Percentiles rank a stretch among this genome's conserved stretches.
Evolutionary conservation across 2,329 filamentous ascomycete species (phyloP).

Genomic region (Beauveria bassiana): DNA sequence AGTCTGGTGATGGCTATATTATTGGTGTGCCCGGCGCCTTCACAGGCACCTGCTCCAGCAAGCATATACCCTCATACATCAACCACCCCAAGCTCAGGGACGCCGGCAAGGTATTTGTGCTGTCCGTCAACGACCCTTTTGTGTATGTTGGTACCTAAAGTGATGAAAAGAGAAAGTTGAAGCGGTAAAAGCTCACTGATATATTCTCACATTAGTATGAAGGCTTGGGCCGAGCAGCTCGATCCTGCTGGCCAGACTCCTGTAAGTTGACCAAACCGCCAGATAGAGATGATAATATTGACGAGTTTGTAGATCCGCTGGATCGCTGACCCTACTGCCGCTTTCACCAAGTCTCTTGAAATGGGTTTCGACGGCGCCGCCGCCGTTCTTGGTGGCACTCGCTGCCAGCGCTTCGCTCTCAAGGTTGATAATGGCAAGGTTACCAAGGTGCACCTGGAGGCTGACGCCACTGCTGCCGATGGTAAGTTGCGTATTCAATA

Average conservation of each 20-base stretch:
- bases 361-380: slow-evolving; percentile 67
- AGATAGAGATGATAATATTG: background rate
- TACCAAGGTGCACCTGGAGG: slow-evolving; percentile 72
- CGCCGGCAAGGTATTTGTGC: slow-evolving; percentile 79
- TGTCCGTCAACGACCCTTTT: slow-evolving; percentile 90
- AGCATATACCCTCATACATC: slow-evolving; percentile 82
- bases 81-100: slow-evolving; percentile 68
- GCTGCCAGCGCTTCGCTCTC: slow-evolving; percentile 83
- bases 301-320: slow-evolving; percentile 64
- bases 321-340: slow-evolving; percentile 70
- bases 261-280: slow-evolving; percentile 43
- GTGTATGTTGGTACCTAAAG: slow-evolving; percentile 52
- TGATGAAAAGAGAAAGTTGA: background rate
- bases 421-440: slow-evolving; percentile 80
- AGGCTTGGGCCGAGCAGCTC: slow-evolving; percentile 74
- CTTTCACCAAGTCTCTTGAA: slow-evolving; percentile 78
- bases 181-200: background rate
- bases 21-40: slow-evolving; percentile 81
- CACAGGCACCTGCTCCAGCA: slow-evolving; percentile 47
- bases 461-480: slow-evolving; percentile 76
- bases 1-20: slow-evolving; percentile 66
- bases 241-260: slow-evolving; percentile 69
- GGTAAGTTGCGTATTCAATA: slow-evolving; percentile 40
- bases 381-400: slow-evolving; percentile 70
- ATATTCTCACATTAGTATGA: slow-evolving; percentile 53